Evolutionary conservation across 345 rosid genomes (phyloP).

Genomic region (Bretschneidera sinensis): DNA sequence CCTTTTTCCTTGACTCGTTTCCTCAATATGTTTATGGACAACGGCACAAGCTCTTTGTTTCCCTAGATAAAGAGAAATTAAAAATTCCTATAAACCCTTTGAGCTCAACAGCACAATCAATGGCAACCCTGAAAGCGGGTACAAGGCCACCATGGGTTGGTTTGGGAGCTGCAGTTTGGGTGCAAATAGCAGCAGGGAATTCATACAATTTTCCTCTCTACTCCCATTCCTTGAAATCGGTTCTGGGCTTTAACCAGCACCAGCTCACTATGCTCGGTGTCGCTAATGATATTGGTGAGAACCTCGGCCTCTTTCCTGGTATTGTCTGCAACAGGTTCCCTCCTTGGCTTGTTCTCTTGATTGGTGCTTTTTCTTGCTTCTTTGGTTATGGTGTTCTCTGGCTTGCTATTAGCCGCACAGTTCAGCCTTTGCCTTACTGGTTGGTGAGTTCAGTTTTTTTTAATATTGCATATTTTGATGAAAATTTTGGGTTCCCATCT

Average conservation of each 20-base stretch:
- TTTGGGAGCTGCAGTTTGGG: too few species aligned
- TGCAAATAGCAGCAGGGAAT: slow-evolving; percentile 62
- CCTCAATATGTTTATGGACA: too few species aligned
- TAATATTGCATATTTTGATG: not conserved
- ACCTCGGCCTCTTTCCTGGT: slow-evolving; percentile 62
- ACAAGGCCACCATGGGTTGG: slow-evolving; percentile 67
- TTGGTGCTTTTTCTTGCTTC: slow-evolving; percentile 57
- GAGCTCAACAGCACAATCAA: not conserved
- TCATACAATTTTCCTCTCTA: slow-evolving; percentile 60
- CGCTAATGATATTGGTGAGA: slow-evolving; percentile 72
- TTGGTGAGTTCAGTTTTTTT: slow-evolving; percentile 40
- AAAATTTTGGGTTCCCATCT: not conserved
- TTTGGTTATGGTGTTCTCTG: slow-evolving; percentile 64
- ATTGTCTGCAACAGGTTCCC: too few species aligned
- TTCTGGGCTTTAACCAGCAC: slow-evolving; percentile 59
- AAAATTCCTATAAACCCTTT: too few species aligned
- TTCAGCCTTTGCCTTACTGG: slow-evolving; percentile 58
- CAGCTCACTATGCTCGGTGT: slow-evolving; percentile 72
- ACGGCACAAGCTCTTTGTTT: too few species aligned
- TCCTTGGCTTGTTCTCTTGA: too few species aligned
- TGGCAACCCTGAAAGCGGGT: slow-evolving; percentile 36
- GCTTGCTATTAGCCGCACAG: slow-evolving; percentile 47
- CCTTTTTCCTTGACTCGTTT: too few species aligned
- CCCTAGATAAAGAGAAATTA: too few species aligned
- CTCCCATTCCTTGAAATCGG: slow-evolving; percentile 67